Conservation (phyloP, 2,329 filamentous ascomycete genomes). For the Cladosporium cucumerinum region DNA sequence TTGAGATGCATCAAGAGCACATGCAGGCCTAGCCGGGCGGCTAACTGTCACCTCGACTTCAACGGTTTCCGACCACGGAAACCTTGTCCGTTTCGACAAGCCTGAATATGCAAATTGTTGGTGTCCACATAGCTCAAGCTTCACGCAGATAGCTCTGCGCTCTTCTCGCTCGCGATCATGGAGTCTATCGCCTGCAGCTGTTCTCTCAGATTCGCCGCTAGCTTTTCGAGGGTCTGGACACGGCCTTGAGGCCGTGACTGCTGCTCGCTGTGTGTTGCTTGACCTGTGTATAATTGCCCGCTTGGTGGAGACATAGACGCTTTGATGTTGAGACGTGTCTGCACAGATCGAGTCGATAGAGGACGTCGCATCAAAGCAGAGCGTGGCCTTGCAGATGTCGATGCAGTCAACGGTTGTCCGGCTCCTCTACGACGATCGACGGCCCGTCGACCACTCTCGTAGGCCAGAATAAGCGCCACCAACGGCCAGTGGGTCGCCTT, state of each 20-base stretch:
- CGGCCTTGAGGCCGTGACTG: neutral
- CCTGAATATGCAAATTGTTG: neutral
- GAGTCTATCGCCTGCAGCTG: conserved; percentile 9
- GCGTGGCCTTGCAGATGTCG: conserved; percentile 33
- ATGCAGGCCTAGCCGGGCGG: conserved; percentile 9
- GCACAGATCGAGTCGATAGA: conserved; percentile 10
- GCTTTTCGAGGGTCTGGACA: neutral
- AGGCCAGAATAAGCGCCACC: conserved; percentile 65
- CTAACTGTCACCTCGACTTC: conserved; percentile 8
- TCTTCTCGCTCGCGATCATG: conserved; percentile 6
- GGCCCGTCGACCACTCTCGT: conserved; percentile 50
- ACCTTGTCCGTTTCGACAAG: neutral
- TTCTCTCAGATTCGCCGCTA: neutral
- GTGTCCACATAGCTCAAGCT: conserved; percentile 3
- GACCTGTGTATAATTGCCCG: neutral
- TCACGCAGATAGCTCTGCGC: neutral
- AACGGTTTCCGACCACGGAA: neutral
- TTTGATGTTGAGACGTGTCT: neutral
- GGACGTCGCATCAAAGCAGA: conserved; percentile 14
- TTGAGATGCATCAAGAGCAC: conserved; percentile 10
- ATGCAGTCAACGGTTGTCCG: conserved; percentile 19
- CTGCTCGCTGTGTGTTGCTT: neutral
- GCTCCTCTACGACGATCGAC: conserved; percentile 18
- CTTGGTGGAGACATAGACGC: neutral
- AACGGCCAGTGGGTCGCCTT: conserved; percentile 63